phyloP scores from a whole-genome alignment of 495 filamentous ascomycete genomes.

The Xylaria longipes region DNA sequence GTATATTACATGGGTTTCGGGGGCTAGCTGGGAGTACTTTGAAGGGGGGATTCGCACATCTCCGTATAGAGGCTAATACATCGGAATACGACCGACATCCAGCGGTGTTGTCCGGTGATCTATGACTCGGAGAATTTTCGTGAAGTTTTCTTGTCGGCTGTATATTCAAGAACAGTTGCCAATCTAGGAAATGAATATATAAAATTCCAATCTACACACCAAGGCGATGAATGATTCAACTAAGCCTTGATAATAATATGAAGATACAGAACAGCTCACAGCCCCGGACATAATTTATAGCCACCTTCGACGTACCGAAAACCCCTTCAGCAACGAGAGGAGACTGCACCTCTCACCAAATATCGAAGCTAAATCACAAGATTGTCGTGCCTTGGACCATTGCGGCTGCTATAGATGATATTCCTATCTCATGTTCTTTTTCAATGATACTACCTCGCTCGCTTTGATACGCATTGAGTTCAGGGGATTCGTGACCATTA shows the following conservation, averaged over 20 bases:
- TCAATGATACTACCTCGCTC: too few relatives aligned
- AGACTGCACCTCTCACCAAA: neutral
- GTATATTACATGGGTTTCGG: slow-evolving; percentile 38
- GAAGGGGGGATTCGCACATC: slow-evolving; percentile 1
- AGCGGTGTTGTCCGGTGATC: neutral
- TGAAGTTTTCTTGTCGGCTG: neutral
- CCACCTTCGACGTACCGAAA: neutral
- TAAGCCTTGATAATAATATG: neutral
- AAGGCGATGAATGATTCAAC: neutral
- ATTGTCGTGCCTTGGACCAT: too few relatives aligned
- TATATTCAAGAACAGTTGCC: neutral
- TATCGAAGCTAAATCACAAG: neutral
- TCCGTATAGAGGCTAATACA: slow-evolving; percentile 4
- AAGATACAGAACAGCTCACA: neutral
- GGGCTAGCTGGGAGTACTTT: slow-evolving; percentile 28
- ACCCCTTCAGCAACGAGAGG: too few relatives aligned
- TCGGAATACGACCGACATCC: neutral
- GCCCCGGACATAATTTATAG: neutral
- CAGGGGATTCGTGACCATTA: too few relatives aligned
- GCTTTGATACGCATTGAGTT: too few relatives aligned
- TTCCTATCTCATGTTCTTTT: too few relatives aligned
- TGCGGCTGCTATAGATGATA: too few relatives aligned
- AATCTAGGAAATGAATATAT: neutral
- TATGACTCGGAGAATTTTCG: too few relatives aligned
- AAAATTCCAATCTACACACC: neutral